A percentile compares a stretch with the other conserved stretches of the same genome.
Evolutionary conservation across 345 rosid species (phyloP).

Genomic region (Populus tremula): DNA sequence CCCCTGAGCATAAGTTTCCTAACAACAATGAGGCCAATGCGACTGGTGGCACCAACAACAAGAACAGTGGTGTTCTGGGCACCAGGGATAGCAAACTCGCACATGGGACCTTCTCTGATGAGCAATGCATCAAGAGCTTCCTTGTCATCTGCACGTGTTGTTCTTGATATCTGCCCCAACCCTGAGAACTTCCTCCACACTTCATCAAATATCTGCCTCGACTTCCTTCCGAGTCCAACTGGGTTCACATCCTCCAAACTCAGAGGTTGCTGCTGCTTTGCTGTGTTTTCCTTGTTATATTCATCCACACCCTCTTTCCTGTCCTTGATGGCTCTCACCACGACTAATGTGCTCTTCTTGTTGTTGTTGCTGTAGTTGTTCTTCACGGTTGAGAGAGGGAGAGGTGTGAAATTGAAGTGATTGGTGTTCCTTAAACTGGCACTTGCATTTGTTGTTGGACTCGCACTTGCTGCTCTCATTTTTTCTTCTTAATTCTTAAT

Average conservation of each 20-base stretch:
- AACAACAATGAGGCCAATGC: constrained; percentile 87
- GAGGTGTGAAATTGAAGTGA: not conserved
- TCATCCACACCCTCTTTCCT: not conserved
- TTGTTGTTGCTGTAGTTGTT: not conserved
- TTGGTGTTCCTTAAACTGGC: constrained; percentile 1
- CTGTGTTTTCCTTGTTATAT: constrained; percentile 2
- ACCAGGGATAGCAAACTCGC: constrained; percentile 89
- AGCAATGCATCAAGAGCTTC: constrained; percentile 61
- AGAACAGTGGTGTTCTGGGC: constrained; percentile 90
- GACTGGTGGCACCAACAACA: constrained; percentile 86
- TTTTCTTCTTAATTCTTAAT: not conserved
- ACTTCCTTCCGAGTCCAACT: constrained; percentile 78
- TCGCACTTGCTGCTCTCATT: constrained; percentile 19
- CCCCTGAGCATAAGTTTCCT: constrained; percentile 97
- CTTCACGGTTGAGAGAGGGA: not conserved
- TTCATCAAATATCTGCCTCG: constrained; percentile 84
- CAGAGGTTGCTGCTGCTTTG: constrained; percentile 38
- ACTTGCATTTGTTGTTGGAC: not conserved
- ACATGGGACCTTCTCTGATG: constrained; percentile 87
- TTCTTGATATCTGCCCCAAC: constrained; percentile 86
- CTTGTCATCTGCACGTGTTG: constrained; percentile 63
- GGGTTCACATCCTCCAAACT: constrained; percentile 84
- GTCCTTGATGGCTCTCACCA: not conserved
- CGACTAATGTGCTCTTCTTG: not conserved
- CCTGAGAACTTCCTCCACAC: constrained; percentile 97